Base-by-base conservation (phyloP, 2,329 filamentous ascomycete genomes). In the Aspergillus versicolor region DNA sequence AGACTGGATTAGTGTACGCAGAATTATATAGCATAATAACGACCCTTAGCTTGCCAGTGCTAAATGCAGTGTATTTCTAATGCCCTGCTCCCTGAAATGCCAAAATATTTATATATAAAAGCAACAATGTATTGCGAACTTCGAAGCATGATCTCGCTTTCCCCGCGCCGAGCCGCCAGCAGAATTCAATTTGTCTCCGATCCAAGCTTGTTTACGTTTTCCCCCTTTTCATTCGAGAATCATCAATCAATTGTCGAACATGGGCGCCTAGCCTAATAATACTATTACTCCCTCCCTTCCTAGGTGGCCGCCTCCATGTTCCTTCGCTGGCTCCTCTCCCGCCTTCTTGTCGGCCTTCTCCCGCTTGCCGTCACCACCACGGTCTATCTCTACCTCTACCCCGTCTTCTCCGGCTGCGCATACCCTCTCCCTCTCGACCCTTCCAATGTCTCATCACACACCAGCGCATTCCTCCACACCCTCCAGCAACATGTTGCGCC, bases 311-410 rank as follows among this genome's bases (percentile, higher is more conserved):
- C 50, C 41, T 53, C 73, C 66, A 84, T 84, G 82, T 79, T 78
- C 73, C 81, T 79, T 70, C 81, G 76, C 70, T 67, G 65, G 61
- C 57, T 81, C 57, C 69, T 83, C 54, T 73, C 76, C 67, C 68
- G 70, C 67, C 63, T 80, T 60, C 76, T 80, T 69, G 68, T 75
- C 67, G 67, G 82, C 61, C 74, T 87, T 38, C 70, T 89, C 44
- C 87, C 90, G 48, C 69, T 93, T 70, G 87, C 89, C 57, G 67
- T 93, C 69, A 75, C 85, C 62, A 84, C 85, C 68, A 91, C 89
- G 51, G 67, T 87, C 63, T 95, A 92, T 76, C 82, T 97, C 52
- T 97, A 97, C 77, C 79, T 93, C 40, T 97, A 96, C 71, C 92
- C 94, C 8, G 69, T 90, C 65, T 88, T 96, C 69, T 83, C 86